phyloP scores from a whole-genome alignment of 768 basidiomycete species.

The Pisolithus tinctorius region DNA sequence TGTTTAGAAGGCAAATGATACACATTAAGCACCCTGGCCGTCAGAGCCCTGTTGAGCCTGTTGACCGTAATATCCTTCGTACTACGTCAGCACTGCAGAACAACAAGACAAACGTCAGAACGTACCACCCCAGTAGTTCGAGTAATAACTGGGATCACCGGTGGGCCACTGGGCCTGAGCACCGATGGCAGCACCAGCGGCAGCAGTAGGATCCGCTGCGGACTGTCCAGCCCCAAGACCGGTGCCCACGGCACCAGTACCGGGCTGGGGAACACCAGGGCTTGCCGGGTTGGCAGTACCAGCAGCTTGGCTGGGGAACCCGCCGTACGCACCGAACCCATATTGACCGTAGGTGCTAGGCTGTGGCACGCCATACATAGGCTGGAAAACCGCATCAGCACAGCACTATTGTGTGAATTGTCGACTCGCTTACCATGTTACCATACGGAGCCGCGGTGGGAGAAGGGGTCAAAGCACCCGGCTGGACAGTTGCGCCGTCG shows the following conservation, averaged over 20 bases:
- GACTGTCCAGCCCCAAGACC: slow-evolving; percentile 52
- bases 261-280: slow-evolving; percentile 50
- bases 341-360: slow-evolving; percentile 70
- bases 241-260: slow-evolving; percentile 46
- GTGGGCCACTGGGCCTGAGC: slow-evolving; percentile 74
- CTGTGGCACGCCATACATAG: slow-evolving; percentile 89
- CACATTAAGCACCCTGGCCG: slow-evolving; percentile 36
- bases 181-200: slow-evolving; percentile 40
- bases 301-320: slow-evolving; percentile 55
- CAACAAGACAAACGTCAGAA: slow-evolving; percentile 6
- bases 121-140: slow-evolving; percentile 81
- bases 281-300: slow-evolving; percentile 41
- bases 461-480: slow-evolving; percentile 52
- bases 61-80: slow-evolving; percentile 74
- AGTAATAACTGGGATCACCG: slow-evolving; percentile 72
- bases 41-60: slow-evolving; percentile 57
- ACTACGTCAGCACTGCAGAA: slow-evolving; percentile 4
- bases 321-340: slow-evolving; percentile 67
- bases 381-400: slow-evolving; percentile 34
- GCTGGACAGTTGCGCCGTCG: slow-evolving; percentile 55
- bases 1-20: slow-evolving; percentile 18
- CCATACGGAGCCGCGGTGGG: slow-evolving; percentile 62
- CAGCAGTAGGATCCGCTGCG: slow-evolving; percentile 47
- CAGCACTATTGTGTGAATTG: slow-evolving; percentile 2
- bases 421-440: slow-evolving; percentile 51